Conservation (phyloP, 495 filamentous ascomycete genomes). For the Penicillium daleae region DNA sequence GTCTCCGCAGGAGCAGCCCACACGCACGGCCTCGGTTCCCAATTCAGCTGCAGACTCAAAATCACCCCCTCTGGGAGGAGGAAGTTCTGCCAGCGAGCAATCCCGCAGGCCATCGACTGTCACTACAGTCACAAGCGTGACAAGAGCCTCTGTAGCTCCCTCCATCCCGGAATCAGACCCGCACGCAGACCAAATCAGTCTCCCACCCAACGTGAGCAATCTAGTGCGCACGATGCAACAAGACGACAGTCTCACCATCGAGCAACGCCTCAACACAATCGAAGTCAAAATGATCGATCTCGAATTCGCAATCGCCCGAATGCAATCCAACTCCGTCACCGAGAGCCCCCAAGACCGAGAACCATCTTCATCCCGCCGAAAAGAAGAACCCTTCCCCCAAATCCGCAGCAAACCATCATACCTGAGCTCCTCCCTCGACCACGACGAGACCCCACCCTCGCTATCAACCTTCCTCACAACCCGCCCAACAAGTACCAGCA, state of each 20-base stretch:
- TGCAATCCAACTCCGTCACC: slow-evolving; percentile 45
- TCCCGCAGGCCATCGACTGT: slow-evolving; percentile 36
- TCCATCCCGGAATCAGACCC: slow-evolving; percentile 27
- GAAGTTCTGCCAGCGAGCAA: slow-evolving; percentile 33
- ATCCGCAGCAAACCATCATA: slow-evolving; percentile 30
- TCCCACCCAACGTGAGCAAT: slow-evolving; percentile 47
- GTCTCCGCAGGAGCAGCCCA: slow-evolving; percentile 32
- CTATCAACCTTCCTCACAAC: slow-evolving; percentile 16
- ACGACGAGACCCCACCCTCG: slow-evolving; percentile 33
- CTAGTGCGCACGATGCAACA: slow-evolving; percentile 49
- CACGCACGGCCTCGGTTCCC: slow-evolving; percentile 31
- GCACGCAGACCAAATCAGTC: slow-evolving; percentile 29
- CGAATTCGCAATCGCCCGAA: slow-evolving; percentile 57
- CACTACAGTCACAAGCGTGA: slow-evolving; percentile 38
- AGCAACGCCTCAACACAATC: slow-evolving; percentile 55
- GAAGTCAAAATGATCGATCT: slow-evolving; percentile 61
- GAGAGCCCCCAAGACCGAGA: slow-evolving; percentile 21
- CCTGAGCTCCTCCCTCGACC: slow-evolving; percentile 23
- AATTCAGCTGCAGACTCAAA: slow-evolving; percentile 32
- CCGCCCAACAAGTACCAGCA: slow-evolving; percentile 46
- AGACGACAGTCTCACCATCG: slow-evolving; percentile 51
- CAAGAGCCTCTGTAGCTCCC: slow-evolving; percentile 28
- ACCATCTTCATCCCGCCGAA: slow-evolving; percentile 18
- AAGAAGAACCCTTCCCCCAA: slow-evolving; percentile 24
- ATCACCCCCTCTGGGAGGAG: slow-evolving; percentile 22